Conservation (phyloP, 257 asterid genomes). For the Primulina tabacum region DNA sequence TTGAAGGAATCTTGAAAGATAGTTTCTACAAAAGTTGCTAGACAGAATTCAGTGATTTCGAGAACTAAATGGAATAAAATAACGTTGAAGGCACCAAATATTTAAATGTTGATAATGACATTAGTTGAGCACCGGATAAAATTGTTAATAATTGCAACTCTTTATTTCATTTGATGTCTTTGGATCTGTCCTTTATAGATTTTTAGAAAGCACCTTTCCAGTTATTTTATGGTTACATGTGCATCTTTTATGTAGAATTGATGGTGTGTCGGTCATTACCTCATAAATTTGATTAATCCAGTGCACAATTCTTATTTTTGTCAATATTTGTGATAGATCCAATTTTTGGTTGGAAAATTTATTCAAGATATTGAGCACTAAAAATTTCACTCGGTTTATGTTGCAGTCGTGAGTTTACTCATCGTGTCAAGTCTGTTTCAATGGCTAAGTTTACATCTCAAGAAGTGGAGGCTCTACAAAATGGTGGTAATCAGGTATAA, state of each 20-base stretch:
- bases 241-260: conserved; percentile 11
- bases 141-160: not conserved
- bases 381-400: conserved; percentile 20
- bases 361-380: conserved; percentile 22
- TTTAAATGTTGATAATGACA: not conserved
- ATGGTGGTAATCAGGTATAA: conserved; percentile 94
- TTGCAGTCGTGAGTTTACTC: conserved; percentile 97
- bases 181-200: not conserved
- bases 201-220: conserved; percentile 8
- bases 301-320: not conserved
- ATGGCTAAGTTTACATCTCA: conserved; percentile 89
- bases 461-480: conserved; percentile 95
- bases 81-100: not conserved
- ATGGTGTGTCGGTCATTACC: not conserved
- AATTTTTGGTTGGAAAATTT: not conserved
- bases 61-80: no score
- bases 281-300: not conserved
- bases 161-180: conserved; percentile 10
- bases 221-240: conserved; percentile 1
- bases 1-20: not conserved
- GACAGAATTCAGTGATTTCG: not conserved
- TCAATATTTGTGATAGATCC: not conserved
- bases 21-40: not conserved
- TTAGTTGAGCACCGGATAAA: not conserved
- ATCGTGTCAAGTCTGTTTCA: conserved; percentile 96